These are phyloP conservation scores for Penicillium ochrochloron DNA, from an alignment of 495 filamentous ascomycete genomes.

Conservation along the genomic window DNA sequence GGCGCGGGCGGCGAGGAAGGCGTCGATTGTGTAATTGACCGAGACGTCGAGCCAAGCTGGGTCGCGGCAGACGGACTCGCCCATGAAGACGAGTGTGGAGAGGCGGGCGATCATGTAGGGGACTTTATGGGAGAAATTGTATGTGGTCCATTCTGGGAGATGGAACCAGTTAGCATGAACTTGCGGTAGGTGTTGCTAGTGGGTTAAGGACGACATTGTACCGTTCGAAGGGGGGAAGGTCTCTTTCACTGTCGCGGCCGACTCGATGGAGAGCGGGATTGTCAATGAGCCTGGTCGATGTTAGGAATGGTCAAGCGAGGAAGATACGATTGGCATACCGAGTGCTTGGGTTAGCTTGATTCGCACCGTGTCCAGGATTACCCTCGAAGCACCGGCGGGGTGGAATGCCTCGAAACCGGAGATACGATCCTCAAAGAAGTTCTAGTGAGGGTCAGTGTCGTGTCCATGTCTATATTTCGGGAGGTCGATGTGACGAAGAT, in stretches of 20 bases:
- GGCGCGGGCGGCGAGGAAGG: constrained; percentile 42
- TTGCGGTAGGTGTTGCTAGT: not conserved
- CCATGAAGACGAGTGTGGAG: constrained; percentile 64
- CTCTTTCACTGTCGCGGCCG: constrained; percentile 41
- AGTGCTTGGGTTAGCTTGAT: constrained; percentile 56
- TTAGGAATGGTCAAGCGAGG: not conserved
- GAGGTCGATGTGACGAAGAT: constrained; percentile 7
- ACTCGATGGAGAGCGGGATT: constrained; percentile 49
- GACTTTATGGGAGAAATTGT: constrained; percentile 34
- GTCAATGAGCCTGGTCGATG: constrained; percentile 36
- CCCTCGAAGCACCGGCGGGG: constrained; percentile 30
- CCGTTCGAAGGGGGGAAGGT: constrained; percentile 44
- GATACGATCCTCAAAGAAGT: constrained; percentile 46
- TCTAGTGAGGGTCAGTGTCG: constrained; percentile 32
- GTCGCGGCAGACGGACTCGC: constrained; percentile 54
- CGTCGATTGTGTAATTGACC: constrained; percentile 60
- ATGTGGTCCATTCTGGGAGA: constrained; percentile 37
- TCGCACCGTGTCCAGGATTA: constrained; percentile 41
- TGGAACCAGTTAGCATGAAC: not conserved
- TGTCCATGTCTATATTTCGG: not conserved
- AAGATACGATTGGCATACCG: constrained; percentile 25
- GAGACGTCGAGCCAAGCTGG: constrained; percentile 61
- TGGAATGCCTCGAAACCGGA: constrained; percentile 54
- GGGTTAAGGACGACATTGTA: constrained; percentile 18
- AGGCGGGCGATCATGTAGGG: constrained; percentile 57